phyloP scores from a whole-genome alignment of 139 green algal species.

The Coelastrella sp. region DNA sequence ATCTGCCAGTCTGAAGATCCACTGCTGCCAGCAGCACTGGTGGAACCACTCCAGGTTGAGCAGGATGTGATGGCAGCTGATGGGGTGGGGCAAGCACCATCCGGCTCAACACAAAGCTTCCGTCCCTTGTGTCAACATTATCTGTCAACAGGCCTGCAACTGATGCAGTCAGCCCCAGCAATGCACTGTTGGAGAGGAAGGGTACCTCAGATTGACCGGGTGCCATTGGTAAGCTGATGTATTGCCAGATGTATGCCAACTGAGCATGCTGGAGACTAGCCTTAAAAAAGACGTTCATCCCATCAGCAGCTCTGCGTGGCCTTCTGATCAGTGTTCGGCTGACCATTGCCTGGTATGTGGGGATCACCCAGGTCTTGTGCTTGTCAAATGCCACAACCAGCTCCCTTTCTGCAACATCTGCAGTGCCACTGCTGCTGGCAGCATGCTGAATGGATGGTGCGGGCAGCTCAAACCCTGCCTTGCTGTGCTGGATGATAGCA shows the following conservation, averaged over 20 bases:
- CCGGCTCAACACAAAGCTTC: conserved; percentile 46
- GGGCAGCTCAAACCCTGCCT: not conserved
- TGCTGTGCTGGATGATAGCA: conserved; percentile 21
- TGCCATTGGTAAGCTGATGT: not conserved
- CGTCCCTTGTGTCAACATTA: not conserved
- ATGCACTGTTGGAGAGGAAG: conserved; percentile 50
- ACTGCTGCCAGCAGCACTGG: conserved; percentile 41
- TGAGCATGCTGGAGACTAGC: conserved; percentile 49
- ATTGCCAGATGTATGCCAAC: conserved; percentile 65
- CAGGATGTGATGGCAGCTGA: conserved; percentile 49
- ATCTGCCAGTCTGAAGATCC: conserved; percentile 7
- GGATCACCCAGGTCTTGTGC: conserved; percentile 6
- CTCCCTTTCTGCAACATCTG: not conserved
- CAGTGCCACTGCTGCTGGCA: not conserved
- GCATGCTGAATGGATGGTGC: not conserved
- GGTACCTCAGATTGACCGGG: not conserved
- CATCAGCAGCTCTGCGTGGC: not conserved
- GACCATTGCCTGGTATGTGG: conserved; percentile 45
- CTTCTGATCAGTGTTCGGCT: conserved; percentile 34
- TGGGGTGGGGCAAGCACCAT: conserved; percentile 52
- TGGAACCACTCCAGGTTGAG: conserved; percentile 32
- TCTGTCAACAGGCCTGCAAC: conserved; percentile 41
- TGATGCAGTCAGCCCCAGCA: conserved; percentile 51
- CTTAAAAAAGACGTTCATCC: conserved; percentile 41
- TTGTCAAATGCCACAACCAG: conserved; percentile 35